Conservation (phyloP, 495 filamentous ascomycete genomes). For the Apiosordaria backusii region DNA sequence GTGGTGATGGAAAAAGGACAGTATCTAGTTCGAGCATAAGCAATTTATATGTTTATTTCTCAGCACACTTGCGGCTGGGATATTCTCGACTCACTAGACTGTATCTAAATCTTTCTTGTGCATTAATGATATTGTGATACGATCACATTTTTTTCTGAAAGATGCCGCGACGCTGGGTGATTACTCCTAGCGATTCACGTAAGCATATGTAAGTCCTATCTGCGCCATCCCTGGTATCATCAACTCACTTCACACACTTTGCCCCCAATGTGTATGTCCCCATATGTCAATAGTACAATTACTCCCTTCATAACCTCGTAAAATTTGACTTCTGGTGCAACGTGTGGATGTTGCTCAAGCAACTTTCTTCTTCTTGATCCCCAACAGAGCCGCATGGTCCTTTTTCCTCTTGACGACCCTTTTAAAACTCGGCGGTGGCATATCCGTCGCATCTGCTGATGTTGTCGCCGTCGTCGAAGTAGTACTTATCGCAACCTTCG, state of each 20-base stretch:
- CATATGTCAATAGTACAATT: neutral
- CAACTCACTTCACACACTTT: neutral
- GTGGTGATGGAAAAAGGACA: neutral
- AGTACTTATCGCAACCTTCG: conserved; percentile 31
- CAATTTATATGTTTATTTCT: neutral
- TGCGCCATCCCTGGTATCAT: neutral
- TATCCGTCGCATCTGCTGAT: conserved; percentile 22
- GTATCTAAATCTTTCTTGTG: neutral
- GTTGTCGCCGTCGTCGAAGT: conserved; percentile 28
- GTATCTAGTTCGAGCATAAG: neutral
- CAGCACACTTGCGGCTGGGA: neutral
- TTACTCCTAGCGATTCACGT: no score
- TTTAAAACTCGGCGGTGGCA: conserved; percentile 69
- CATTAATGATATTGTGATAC: no score
- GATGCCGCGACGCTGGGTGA: no score
- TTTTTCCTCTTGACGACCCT: conserved; percentile 81
- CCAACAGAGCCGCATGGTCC: conserved; percentile 63
- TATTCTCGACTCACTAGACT: neutral
- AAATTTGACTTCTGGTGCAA: neutral
- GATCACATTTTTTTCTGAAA: no score
- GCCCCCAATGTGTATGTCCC: no score
- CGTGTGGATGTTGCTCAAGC: conserved; percentile 24
- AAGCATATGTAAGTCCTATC: no score
- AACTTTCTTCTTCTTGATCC: conserved; percentile 81
- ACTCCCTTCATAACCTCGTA: neutral